phyloP scores from a whole-genome alignment of 2,329 filamentous ascomycete species.

The Hypoxylon sp. region DNA sequence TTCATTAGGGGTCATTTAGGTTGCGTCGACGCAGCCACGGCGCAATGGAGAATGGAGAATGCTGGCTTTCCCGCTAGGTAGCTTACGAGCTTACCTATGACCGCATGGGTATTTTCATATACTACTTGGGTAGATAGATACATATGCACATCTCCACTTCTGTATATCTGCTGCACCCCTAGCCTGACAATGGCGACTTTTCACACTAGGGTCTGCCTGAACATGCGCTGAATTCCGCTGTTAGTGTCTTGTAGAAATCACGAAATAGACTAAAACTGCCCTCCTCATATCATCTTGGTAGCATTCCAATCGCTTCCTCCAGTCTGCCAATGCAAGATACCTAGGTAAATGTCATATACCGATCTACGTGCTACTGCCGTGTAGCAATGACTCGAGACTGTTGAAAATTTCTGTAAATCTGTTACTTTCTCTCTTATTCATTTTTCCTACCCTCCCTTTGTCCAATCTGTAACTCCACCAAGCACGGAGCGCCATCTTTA shows the following conservation, averaged over 20 bases:
- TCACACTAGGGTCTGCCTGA: constrained; percentile 15
- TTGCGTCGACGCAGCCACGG: constrained; percentile 5
- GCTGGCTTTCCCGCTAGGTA: neutral
- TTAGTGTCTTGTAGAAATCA: constrained; percentile 14
- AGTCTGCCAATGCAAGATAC: constrained; percentile 1
- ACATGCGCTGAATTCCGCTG: constrained; percentile 13
- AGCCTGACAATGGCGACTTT: constrained; percentile 2
- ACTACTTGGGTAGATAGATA: constrained; percentile 17
- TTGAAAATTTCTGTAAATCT: constrained; percentile 13
- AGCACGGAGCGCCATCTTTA: constrained; percentile 1
- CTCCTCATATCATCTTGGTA: constrained; percentile 17
- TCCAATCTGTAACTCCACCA: neutral
- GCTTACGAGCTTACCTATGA: constrained; percentile 28
- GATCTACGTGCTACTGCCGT: constrained; percentile 18
- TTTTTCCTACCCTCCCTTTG: neutral
- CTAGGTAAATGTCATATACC: constrained; percentile 12
- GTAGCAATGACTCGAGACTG: constrained; percentile 6
- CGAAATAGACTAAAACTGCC: constrained; percentile 28
- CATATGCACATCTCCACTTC: neutral
- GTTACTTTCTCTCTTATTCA: neutral
- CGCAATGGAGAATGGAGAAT: constrained; percentile 20
- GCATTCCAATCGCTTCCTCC: constrained; percentile 9
- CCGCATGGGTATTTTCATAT: constrained; percentile 30
- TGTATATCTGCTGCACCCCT: neutral
- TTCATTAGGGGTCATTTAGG: neutral